Conservation (phyloP, 768 basidiomycete genomes). For the Mycena filopes region DNA sequence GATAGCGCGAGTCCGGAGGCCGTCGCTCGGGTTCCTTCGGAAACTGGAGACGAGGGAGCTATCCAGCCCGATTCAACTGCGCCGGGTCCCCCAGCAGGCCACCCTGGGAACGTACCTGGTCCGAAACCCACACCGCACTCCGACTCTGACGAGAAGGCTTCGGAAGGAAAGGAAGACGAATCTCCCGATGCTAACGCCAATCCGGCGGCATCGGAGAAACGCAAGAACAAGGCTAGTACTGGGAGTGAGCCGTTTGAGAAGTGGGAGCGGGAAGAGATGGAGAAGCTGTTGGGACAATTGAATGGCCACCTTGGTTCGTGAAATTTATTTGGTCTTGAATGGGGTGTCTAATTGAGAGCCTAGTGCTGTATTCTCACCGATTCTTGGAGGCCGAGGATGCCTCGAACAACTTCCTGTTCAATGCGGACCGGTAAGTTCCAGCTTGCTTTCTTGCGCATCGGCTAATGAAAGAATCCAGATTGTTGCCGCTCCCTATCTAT, state of each 20-base stretch:
- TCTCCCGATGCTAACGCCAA: conserved; percentile 33
- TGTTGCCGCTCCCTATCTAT: conserved; percentile 83
- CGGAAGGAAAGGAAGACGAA: conserved; percentile 46
- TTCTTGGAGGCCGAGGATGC: conserved; percentile 95
- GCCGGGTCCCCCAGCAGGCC: conserved; percentile 26
- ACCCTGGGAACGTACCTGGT: conserved; percentile 16
- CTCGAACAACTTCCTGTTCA: conserved; percentile 93
- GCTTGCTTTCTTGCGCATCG: not conserved
- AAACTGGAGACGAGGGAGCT: conserved; percentile 57
- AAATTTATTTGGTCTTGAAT: not conserved
- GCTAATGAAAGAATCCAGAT: conserved; percentile 46
- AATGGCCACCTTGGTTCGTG: conserved; percentile 87
- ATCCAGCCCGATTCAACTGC: conserved; percentile 41
- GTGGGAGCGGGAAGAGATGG: conserved; percentile 92
- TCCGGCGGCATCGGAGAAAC: conserved; percentile 49
- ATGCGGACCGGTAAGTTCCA: conserved; percentile 74
- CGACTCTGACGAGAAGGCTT: conserved; percentile 35
- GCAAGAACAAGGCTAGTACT: conserved; percentile 48
- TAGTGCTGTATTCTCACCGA: conserved; percentile 86
- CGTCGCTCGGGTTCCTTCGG: conserved; percentile 67
- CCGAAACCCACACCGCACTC: conserved; percentile 25
- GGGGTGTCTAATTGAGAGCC: conserved; percentile 16
- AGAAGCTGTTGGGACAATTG: conserved; percentile 76
- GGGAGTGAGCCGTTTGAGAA: conserved; percentile 80
- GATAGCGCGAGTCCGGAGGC: conserved; percentile 54